Evolutionary conservation across 345 rosid genomes (phyloP), one percentile per base, ranked within the genome.

Genomic region (Bruguiera parviflora): DNA sequence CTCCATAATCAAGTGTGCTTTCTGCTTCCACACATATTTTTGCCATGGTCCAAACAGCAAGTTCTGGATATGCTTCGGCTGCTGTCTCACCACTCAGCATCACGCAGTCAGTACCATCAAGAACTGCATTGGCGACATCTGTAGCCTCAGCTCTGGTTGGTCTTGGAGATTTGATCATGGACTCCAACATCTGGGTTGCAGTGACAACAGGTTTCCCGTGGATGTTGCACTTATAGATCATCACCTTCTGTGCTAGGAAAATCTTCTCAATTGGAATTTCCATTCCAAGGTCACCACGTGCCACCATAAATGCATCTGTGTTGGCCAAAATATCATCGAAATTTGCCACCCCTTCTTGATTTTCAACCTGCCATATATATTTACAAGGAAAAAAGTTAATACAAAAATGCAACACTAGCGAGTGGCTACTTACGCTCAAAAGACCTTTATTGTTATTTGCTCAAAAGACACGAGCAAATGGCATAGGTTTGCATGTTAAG

Each of bases 61-160:
- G 85, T 51, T 88, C 98, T 2, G 98, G 98, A 77, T 91, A 94
- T 16, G 97, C 97, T 74, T 97, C 98, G 9, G 98, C 98, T 56
- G 98, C 98, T 0, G 98, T 94, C 71, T 93, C 98, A 20, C 98
- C 98, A 49, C 98, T 93, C 27, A 93, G 84, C 98, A 93, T 93
- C 63, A 93, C 97, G 55, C 98, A 94, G 78, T 94, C 98, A 0
- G 94, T 82, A 53, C 98, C 96, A 2, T 93, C 97, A 8, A 93
- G 94, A 74, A 91, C 98, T 66, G 97, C 98, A 39, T 94, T 94
- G 65, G 98, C 98, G n/a, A 94, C 98, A 66, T 94, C 98, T 0
- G 98, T 94, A 53, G 98, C 98, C 81, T 94, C 98, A 0, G 98
- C 98, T 81, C 98, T 85, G 20, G 98, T 94, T 53, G 98, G 98